A percentile compares a stretch with the other conserved stretches of the same genome.
Evolutionary conservation across 495 filamentous ascomycete genomes (phyloP).

Genomic region (Aspergillus conjunctus): DNA sequence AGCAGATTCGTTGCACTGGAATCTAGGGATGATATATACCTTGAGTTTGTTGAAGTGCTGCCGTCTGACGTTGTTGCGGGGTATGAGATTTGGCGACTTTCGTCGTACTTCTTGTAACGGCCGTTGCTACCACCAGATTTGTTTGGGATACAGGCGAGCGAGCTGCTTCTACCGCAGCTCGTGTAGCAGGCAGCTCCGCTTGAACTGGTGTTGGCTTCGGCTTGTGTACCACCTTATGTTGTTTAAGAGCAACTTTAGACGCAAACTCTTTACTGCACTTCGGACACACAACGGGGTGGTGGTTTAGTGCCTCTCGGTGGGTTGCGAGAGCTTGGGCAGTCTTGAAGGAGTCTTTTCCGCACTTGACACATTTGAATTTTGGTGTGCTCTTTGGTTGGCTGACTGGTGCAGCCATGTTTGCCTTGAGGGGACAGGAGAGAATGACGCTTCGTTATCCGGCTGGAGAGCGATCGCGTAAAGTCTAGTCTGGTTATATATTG

Average conservation of each 20-base stretch:
- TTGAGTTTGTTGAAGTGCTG: neutral
- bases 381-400: neutral
- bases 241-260: neutral
- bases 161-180: too few species aligned
- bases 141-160: neutral
- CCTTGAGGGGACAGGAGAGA: too few species aligned
- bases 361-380: conserved; percentile 4
- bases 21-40: neutral
- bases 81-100: neutral
- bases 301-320: conserved; percentile 10
- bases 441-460: too few species aligned
- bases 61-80: neutral
- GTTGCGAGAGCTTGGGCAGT: neutral
- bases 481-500: too few species aligned
- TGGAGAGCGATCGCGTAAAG: too few species aligned
- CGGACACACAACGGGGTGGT: neutral
- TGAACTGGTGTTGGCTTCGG: neutral
- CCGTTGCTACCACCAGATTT: neutral
- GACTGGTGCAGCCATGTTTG: neutral
- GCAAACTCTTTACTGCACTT: conserved; percentile 3
- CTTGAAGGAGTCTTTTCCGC: conserved; percentile 7
- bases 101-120: neutral
- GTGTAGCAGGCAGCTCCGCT: neutral
- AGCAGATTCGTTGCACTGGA: neutral
- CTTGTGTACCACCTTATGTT: neutral